Evolutionary conservation across 805 yeast genomes (phyloP).

Genomic region (Barnettozyma sp.): DNA sequence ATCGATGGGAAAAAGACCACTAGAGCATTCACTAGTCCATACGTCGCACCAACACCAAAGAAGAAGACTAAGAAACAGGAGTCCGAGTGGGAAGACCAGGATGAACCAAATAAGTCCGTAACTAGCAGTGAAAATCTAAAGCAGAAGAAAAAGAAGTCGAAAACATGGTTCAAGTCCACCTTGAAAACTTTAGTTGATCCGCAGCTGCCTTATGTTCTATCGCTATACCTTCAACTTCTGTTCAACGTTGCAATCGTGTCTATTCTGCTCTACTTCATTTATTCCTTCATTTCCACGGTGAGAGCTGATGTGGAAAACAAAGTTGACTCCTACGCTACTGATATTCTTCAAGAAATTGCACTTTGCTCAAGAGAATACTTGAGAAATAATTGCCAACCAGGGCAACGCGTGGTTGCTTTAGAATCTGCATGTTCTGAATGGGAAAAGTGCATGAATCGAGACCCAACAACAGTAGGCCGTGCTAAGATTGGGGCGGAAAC

Average conservation of each 20-base stretch:
- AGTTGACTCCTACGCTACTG: conserved; percentile 54
- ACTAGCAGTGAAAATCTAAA: too few species aligned
- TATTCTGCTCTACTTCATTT: conserved; percentile 44
- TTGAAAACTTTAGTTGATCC: conserved; percentile 33
- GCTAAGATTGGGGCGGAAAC: conserved; percentile 76
- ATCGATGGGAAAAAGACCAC: conserved; percentile 17
- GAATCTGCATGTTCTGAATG: conserved; percentile 64
- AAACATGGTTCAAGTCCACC: conserved; percentile 9
- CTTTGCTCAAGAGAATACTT: conserved; percentile 63
- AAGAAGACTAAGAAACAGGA: conserved; percentile 10
- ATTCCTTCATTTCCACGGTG: conserved; percentile 47
- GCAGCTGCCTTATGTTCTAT: conserved; percentile 46
- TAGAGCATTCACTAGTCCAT: conserved; percentile 17
- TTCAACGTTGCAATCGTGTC: conserved; percentile 49
- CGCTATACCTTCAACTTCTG: conserved; percentile 56
- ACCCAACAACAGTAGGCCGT: conserved; percentile 59
- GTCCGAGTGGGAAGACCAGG: conserved; percentile 21
- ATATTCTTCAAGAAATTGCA: conserved; percentile 56
- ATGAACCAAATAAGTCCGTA: too few species aligned
- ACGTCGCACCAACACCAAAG: conserved; percentile 13
- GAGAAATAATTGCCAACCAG: conserved; percentile 65
- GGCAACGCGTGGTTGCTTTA: conserved; percentile 63
- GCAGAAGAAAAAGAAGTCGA: conserved; percentile 6
- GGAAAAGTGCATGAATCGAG: conserved; percentile 78
- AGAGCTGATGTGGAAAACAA: conserved; percentile 64